A percentile compares a stretch with the other conserved stretches of the same genome.
Conservation (phyloP, 768 basidiomycete genomes). For the Pleurotus tuoliensis region DNA sequence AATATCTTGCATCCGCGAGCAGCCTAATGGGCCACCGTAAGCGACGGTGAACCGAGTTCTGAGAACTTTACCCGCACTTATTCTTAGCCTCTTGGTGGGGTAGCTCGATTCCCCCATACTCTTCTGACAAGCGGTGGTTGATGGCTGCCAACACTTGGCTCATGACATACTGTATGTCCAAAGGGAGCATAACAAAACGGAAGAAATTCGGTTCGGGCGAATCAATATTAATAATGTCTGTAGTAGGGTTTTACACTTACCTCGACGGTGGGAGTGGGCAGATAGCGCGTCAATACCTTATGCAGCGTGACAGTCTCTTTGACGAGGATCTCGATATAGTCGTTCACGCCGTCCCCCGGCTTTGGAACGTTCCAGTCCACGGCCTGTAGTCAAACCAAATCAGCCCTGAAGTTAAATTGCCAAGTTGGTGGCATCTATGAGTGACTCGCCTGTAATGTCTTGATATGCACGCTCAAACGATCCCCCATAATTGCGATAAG, state of each 20-base stretch:
- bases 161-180: conserved; percentile 73
- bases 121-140: conserved; percentile 85
- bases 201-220: conserved; percentile 9
- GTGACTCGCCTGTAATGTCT: conserved; percentile 63
- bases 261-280: conserved; percentile 76
- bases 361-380: conserved; percentile 75
- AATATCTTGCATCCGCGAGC: conserved; percentile 70
- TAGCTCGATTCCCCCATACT: conserved; percentile 78
- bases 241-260: conserved; percentile 35
- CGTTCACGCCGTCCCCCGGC: conserved; percentile 62
- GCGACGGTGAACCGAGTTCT: too few species aligned
- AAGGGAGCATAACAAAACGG: conserved; percentile 13
- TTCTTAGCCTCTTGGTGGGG: conserved; percentile 82
- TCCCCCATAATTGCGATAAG: conserved; percentile 98
- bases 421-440: conserved; percentile 11
- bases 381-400: conserved; percentile 35
- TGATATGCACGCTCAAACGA: conserved; percentile 81
- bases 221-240: conserved; percentile 10
- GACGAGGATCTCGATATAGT: conserved; percentile 91
- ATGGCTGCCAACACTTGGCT: conserved; percentile 92
- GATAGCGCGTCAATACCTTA: conserved; percentile 91
- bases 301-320: conserved; percentile 95
- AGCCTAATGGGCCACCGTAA: conserved; percentile 45
- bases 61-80: conserved; percentile 45
- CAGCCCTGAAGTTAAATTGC: background rate